Conservation (phyloP, 1,284 basidiomycete genomes). For the Cryptococcus sp. region DNA sequence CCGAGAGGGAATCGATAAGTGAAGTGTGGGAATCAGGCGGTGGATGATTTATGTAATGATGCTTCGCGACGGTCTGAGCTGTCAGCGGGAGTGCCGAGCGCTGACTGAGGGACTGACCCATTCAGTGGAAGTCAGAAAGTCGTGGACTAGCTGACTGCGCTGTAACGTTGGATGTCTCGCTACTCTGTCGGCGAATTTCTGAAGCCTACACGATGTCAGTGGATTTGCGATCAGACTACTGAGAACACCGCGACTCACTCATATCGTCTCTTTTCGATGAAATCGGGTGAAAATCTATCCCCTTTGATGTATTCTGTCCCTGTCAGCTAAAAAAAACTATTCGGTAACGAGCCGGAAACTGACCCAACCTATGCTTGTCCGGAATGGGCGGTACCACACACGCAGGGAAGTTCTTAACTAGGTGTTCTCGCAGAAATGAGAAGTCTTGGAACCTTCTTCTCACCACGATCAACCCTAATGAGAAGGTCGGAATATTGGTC, state of each 20-base stretch:
- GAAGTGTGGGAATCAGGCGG: conserved; percentile 73
- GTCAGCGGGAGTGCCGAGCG: not conserved
- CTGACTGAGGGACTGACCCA: conserved; percentile 62
- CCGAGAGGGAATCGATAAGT: conserved; percentile 90
- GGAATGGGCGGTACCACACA: conserved; percentile 94
- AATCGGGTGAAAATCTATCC: conserved; percentile 93
- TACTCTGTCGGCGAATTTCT: conserved; percentile 86
- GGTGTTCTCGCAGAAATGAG: conserved; percentile 83
- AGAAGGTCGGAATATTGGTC: conserved; percentile 42
- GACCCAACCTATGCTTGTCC: conserved; percentile 92
- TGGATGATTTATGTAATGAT: conserved; percentile 83
- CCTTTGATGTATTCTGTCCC: conserved; percentile 87
- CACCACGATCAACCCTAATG: conserved; percentile 59
- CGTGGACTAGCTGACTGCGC: conserved; percentile 77
- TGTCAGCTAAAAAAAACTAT: too few relatives aligned
- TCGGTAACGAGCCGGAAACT: not conserved
- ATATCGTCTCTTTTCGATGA: conserved; percentile 82
- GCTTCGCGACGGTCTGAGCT: conserved; percentile 83
- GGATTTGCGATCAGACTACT: conserved; percentile 3
- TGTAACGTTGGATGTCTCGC: conserved; percentile 92
- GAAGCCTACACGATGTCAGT: conserved; percentile 57
- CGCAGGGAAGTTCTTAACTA: conserved; percentile 88
- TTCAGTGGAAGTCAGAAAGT: conserved; percentile 94
- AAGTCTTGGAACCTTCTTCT: conserved; percentile 96
- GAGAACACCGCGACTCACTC: conserved; percentile 62